Evolutionary conservation across 1,139 yeast genomes (phyloP).

Genomic region (Suhomyces coccinellae): DNA sequence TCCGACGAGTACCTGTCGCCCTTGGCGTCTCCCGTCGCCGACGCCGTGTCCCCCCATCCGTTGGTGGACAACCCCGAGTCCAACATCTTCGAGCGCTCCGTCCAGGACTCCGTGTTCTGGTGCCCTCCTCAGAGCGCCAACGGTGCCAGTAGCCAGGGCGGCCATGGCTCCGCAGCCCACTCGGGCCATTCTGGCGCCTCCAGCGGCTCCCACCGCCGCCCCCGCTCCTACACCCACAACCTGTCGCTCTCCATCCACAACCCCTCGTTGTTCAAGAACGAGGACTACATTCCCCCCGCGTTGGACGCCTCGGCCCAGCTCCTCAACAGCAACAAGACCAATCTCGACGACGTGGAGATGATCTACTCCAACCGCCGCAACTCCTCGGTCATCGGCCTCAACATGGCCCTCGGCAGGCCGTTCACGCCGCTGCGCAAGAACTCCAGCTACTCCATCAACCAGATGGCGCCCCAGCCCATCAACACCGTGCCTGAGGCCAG

Average conservation of each 20-base stretch:
- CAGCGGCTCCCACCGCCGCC: slow-evolving; percentile 16
- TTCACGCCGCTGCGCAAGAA: slow-evolving; percentile 43
- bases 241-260: slow-evolving; percentile 21
- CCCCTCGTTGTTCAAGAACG: slow-evolving; percentile 31
- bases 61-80: slow-evolving; percentile 46
- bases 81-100: slow-evolving; percentile 63
- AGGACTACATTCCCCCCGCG: slow-evolving; percentile 81
- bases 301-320: slow-evolving; percentile 75
- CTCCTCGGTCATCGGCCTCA: slow-evolving; percentile 58
- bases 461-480: slow-evolving; percentile 17
- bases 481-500: slow-evolving; percentile 14
- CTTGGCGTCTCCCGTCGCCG: slow-evolving; percentile 2
- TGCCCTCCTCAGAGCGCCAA: slow-evolving; percentile 3
- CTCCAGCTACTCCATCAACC: slow-evolving; percentile 36
- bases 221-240: slow-evolving; percentile 30
- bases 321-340: slow-evolving; percentile 54
- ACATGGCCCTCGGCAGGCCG: slow-evolving; percentile 59
- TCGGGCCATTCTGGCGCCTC: neutral
- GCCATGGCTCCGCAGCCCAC: too few species aligned
- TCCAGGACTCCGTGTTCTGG: slow-evolving; percentile 43
- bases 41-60: slow-evolving; percentile 10
- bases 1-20: slow-evolving; percentile 10
- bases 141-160: too few species aligned
- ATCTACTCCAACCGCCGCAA: slow-evolving; percentile 63
- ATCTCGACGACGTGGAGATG: slow-evolving; percentile 69